phyloP scores from a whole-genome alignment of 805 yeast species.

The Teunomyces gatunensis region DNA sequence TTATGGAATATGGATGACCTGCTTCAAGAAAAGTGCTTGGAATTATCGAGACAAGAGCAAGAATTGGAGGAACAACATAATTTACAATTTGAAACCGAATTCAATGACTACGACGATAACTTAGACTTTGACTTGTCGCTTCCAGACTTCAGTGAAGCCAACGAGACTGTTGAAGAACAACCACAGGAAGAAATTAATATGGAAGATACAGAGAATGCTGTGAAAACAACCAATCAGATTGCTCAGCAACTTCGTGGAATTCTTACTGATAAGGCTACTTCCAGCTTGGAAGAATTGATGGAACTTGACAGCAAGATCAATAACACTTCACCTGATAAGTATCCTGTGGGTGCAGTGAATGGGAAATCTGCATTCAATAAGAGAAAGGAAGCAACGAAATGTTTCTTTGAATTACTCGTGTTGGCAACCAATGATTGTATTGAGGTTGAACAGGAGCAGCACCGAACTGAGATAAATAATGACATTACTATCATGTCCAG shows the following conservation, averaged over 20 bases:
- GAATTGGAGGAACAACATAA: conserved; percentile 19
- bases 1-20: conserved; percentile 29
- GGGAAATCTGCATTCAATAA: conserved; percentile 26
- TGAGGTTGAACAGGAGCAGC: conserved; percentile 51
- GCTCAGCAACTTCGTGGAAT: conserved; percentile 45
- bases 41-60: conserved; percentile 22
- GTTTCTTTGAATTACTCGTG: conserved; percentile 80
- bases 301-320: conserved; percentile 28
- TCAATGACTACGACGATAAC: conserved; percentile 16
- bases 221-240: conserved; percentile 52
- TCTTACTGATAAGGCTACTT: conserved; percentile 20
- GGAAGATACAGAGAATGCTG: conserved; percentile 29
- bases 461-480: conserved; percentile 13
- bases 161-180: background rate
- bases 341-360: conserved; percentile 21
- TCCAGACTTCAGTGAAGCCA: conserved; percentile 22
- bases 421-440: conserved; percentile 77
- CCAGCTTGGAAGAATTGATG: conserved; percentile 40
- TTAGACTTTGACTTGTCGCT: conserved; percentile 26
- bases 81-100: conserved; percentile 13
- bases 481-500: conserved; percentile 53
- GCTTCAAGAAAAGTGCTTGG: conserved; percentile 27
- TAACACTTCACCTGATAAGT: conserved; percentile 9
- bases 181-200: conserved; percentile 13
- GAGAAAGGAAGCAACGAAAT: conserved; percentile 61